Evolutionary conservation across 495 filamentous ascomycete genomes (phyloP), one percentile per base, ranked within the genome.

Genomic region (Trichoderma asperelloides): DNA sequence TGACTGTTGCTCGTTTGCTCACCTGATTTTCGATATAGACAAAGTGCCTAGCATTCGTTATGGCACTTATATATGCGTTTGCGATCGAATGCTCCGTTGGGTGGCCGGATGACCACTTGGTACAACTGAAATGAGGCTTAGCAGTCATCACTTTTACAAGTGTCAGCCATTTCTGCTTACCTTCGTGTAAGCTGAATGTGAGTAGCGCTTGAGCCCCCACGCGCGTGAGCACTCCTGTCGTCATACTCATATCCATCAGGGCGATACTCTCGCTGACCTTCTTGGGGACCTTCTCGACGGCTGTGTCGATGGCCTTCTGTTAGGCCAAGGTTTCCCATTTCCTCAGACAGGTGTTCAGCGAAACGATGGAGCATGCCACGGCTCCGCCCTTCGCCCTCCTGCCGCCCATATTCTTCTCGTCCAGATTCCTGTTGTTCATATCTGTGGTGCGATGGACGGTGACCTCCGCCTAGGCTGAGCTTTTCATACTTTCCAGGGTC

Each of bases 11-110:
- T 4, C 11, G 33, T 8, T 13, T 16, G 63, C 72, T 21, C 64
- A 79, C 79, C 75, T 97, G 93, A 71, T 97, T 97, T 78, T 97
- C 93, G 21, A 97, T 97, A 76, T 97, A 97, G 45, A 97, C 77
- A 70, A 91, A 96, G 74, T 96, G 91, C 74, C 89, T 75, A 51
- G 90, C 91, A 69, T 91, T 88, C 27, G 80, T 82, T 73, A 98
- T 97, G 40, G 89, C 84, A 64, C 91, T 85, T 45, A 89, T 88
- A 69, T 98, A 98, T 0, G 94, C 93, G 72, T 96, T 92, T 23
- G 86, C 85, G 71, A 98, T 92, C 0, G 93, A 96, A 76, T 96
- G 93, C 78, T 96, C 88, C 0, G 87, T 83, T 6, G 79, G 77
- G 40, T 84, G 82, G 21, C 89, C 89, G 63, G 85, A 80, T 27